These are phyloP conservation scores for Pichiaceae sp. DNA, from an alignment of 1,139 yeast species.

Conservation along the genomic window DNA sequence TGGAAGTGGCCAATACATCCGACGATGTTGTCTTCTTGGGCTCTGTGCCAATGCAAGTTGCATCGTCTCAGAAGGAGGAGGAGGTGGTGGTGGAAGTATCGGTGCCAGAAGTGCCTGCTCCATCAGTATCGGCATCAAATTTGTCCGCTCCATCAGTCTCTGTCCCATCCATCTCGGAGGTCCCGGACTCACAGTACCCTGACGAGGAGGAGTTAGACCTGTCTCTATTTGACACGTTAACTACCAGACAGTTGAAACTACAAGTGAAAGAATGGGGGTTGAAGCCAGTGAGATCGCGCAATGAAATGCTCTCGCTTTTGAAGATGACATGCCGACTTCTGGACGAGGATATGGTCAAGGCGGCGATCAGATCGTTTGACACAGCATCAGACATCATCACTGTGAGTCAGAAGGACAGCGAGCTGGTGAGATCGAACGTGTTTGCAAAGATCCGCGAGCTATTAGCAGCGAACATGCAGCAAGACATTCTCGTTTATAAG, in stretches of 20 bases:
- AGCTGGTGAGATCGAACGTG: constrained; percentile 5
- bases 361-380: constrained; percentile 1
- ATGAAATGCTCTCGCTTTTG: constrained; percentile 8
- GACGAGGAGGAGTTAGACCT: neutral
- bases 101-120: too few relatives aligned
- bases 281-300: constrained; percentile 9
- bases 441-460: constrained; percentile 8
- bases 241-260: constrained; percentile 5
- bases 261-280: constrained; percentile 13
- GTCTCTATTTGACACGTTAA: constrained; percentile 3
- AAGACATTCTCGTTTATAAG: constrained; percentile 12
- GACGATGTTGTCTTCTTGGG: neutral
- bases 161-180: constrained; percentile 2
- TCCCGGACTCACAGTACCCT: constrained; percentile 3
- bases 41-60: neutral
- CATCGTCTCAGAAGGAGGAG: neutral
- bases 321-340: constrained; percentile 43
- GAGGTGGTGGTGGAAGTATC: constrained; percentile 4
- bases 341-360: constrained; percentile 48
- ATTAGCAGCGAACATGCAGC: constrained; percentile 10
- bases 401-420: constrained; percentile 1
- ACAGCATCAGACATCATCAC: neutral
- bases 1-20: neutral
- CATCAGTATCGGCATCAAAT: too few relatives aligned
- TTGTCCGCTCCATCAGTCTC: too few relatives aligned